Base-by-base conservation (phyloP, 805 yeast genomes). In the Kluyveromyces nonfermentans region DNA sequence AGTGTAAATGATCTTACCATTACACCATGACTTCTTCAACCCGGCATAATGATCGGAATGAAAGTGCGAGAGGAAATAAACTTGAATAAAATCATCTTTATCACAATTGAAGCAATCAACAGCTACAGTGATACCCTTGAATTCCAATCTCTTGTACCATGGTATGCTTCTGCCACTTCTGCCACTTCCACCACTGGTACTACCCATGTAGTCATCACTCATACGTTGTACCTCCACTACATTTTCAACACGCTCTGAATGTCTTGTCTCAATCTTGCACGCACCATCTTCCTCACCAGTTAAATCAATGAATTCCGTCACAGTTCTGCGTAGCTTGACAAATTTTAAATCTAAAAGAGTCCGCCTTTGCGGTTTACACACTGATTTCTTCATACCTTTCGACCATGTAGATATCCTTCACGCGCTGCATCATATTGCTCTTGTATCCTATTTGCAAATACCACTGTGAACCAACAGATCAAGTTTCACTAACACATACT, bases 11-110 rank as follows among this genome's bases (percentile, higher is more conserved):
- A 22, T 31, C 6, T 68, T 67, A 0, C 87, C 89, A 42, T 75
- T 73, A 37, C 72, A 63, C 97, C 97, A 93, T 18, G 72, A 69
- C 53, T 83, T 84, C 2, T 80, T 65, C 14, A 93, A 63, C 0
- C 98, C 97, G 4, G 86, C 87, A 57, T 93, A 93, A 59, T 93
- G 98, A 59, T 93, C 98, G 0, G 95, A 70, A 61, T 93, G 98
- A 66, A 85, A 90, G 65, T 93, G 98, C 0, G 87, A 74, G 20
- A 85, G 63, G 49, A 82, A 75, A 60, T 83, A 84, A 35, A 70
- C 68, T 2, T 61, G 47, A 5, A 82, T 73, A 1, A 62, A 57
- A 0, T 65, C 66, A 48, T 74, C 69, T 0, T 73, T 69, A 7
- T 46, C 54, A 43, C 48, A 62, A 36, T 60, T 59, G 62, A 83